Percentiles rank a stretch among this genome's conserved stretches.
phyloP scores from a whole-genome alignment of 2,329 filamentous ascomycete species.

The Ophiostoma himal-ulmi region DNA sequence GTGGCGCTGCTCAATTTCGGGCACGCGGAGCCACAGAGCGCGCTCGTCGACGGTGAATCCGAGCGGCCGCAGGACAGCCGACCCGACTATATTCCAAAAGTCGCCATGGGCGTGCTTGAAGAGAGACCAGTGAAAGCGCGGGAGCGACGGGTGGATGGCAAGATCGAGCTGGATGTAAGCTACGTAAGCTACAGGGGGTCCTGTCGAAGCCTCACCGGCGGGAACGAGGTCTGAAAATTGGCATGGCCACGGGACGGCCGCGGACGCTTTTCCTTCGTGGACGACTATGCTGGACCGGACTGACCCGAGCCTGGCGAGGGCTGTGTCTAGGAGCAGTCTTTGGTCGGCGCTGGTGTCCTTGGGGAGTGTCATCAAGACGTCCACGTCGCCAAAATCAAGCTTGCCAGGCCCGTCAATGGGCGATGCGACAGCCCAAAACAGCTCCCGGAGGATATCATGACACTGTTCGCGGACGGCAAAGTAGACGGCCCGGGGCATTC shows the following conservation, averaged over 20 bases:
- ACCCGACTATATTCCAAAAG: slow-evolving; percentile 58
- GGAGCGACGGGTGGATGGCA: slow-evolving; percentile 42
- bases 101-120: slow-evolving; percentile 72
- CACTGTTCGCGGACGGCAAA: slow-evolving; percentile 42
- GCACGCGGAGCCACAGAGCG: slow-evolving; percentile 60
- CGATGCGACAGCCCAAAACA: slow-evolving; percentile 51
- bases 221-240: slow-evolving; percentile 21
- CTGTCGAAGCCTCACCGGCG: background rate
- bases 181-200: slow-evolving; percentile 30
- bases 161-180: slow-evolving; percentile 64
- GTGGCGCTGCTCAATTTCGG: slow-evolving; percentile 59
- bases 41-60: slow-evolving; percentile 61
- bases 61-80: slow-evolving; percentile 56
- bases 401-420: slow-evolving; percentile 68
- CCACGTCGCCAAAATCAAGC: slow-evolving; percentile 63
- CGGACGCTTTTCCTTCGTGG: slow-evolving; percentile 34
- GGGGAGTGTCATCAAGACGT: slow-evolving; percentile 53
- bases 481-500: slow-evolving; percentile 59
- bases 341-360: background rate
- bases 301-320: slow-evolving; percentile 40
- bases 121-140: slow-evolving; percentile 53
- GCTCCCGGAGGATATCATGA: slow-evolving; percentile 40
- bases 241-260: slow-evolving; percentile 48
- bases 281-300: slow-evolving; percentile 32
- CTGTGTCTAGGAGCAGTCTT: background rate